Conservation (phyloP, 2,329 filamentous ascomycete species). For the Paracamarosporium sp. region DNA sequence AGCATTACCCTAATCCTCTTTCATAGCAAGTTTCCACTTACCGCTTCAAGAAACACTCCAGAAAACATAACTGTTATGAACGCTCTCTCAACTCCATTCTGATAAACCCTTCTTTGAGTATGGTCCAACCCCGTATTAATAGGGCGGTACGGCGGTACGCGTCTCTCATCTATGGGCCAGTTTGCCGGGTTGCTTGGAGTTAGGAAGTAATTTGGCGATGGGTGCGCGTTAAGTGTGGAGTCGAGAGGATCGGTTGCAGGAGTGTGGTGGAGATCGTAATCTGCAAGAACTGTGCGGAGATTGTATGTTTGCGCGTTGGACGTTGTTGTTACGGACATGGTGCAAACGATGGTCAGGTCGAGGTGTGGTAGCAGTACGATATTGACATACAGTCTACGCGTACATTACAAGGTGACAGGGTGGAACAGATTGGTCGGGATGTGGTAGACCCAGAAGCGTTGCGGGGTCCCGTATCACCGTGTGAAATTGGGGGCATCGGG, state of each 20-base stretch:
- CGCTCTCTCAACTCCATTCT: conserved; percentile 52
- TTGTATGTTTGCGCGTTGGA: conserved; percentile 47
- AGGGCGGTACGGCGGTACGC: conserved; percentile 57
- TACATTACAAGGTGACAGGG: neutral
- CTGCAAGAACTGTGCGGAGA: conserved; percentile 48
- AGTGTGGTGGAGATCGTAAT: conserved; percentile 57
- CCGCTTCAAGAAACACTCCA: conserved; percentile 54
- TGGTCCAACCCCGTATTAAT: conserved; percentile 53
- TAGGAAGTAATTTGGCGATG: conserved; percentile 31
- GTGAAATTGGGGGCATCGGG: conserved; percentile 14
- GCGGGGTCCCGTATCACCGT: conserved; percentile 12
- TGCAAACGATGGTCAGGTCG: conserved; percentile 5
- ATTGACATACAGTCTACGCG: neutral
- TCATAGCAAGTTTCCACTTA: conserved; percentile 30
- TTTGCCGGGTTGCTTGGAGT: conserved; percentile 28
- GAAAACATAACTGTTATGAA: conserved; percentile 61
- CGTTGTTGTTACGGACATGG: conserved; percentile 56
- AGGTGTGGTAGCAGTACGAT: neutral
- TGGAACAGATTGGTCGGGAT: neutral
- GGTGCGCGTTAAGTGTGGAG: conserved; percentile 33
- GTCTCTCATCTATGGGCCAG: conserved; percentile 58
- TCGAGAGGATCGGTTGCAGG: conserved; percentile 27
- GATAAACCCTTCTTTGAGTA: conserved; percentile 51
- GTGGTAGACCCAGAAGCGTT: neutral
- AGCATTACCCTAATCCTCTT: neutral